phyloP scores from a whole-genome alignment of 2,329 filamentous ascomycete genomes.

The Aspergillus cejpii region DNA sequence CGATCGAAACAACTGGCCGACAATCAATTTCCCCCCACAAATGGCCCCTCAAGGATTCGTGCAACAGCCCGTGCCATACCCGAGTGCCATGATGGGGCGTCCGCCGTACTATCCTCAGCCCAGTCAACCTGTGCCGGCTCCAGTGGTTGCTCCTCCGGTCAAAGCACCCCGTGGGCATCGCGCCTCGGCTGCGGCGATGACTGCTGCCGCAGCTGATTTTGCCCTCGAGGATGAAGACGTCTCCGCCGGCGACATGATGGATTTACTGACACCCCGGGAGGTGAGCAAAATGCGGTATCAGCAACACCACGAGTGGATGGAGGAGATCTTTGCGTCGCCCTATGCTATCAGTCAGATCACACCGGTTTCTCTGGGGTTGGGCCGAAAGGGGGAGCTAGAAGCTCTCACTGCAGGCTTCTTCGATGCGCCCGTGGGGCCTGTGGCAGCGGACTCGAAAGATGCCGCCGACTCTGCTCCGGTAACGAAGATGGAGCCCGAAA shows the following conservation, averaged over 20 bases:
- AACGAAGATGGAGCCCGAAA: slow-evolving; percentile 63
- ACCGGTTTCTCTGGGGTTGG: slow-evolving; percentile 79
- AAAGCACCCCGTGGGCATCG: slow-evolving; percentile 41
- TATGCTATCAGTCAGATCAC: slow-evolving; percentile 80
- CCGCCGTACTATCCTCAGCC: slow-evolving; percentile 33
- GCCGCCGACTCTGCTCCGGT: slow-evolving; percentile 35
- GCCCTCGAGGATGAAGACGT: slow-evolving; percentile 80
- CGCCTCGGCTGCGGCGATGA: slow-evolving; percentile 36
- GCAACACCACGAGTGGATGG: slow-evolving; percentile 99
- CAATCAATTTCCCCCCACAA: slow-evolving; percentile 61
- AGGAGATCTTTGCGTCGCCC: slow-evolving; percentile 86
- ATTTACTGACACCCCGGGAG: slow-evolving; percentile 80
- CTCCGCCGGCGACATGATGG: slow-evolving; percentile 78
- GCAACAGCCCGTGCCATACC: slow-evolving; percentile 42
- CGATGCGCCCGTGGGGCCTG: slow-evolving; percentile 48
- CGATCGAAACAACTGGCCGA: slow-evolving; percentile 84
- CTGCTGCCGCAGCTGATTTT: slow-evolving; percentile 40
- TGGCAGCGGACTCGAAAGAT: slow-evolving; percentile 26
- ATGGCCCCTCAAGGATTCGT: slow-evolving; percentile 48
- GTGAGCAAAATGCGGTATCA: slow-evolving; percentile 81
- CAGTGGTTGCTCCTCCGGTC: slow-evolving; percentile 20
- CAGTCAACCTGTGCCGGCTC: slow-evolving; percentile 22
- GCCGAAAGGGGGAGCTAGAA: slow-evolving; percentile 74
- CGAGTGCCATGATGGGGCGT: slow-evolving; percentile 32
- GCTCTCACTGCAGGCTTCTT: slow-evolving; percentile 80